Conservation (phyloP, 257 asterid species). For the Verbascum thapsus region DNA sequence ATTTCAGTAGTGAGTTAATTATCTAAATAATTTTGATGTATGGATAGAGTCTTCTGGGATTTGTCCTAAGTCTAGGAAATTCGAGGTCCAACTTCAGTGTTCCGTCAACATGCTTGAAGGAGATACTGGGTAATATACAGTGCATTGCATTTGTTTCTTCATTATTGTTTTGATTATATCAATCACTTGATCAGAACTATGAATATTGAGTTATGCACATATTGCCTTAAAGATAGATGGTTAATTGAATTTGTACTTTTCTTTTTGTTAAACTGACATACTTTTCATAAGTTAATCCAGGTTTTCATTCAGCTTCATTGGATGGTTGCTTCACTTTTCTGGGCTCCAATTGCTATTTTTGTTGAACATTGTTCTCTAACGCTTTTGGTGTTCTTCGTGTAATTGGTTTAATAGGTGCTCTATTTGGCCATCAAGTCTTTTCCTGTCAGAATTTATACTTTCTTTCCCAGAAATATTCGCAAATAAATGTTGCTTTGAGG, state of each 20-base stretch:
- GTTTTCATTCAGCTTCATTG: not conserved
- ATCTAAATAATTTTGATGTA: conserved; percentile 19
- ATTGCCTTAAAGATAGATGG: no score
- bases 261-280: not conserved
- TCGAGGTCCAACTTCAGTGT: conserved; percentile 67
- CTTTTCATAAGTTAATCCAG: not conserved
- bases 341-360: conserved; percentile 4
- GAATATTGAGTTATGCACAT: not conserved
- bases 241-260: not conserved
- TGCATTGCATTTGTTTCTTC: not conserved
- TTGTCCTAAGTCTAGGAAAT: conserved; percentile 47
- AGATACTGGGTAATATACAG: conserved; percentile 75
- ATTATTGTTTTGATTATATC: not conserved
- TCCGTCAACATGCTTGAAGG: conserved; percentile 96
- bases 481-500: conserved; percentile 90
- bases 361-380: conserved; percentile 12
- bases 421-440: conserved; percentile 95
- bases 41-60: conserved; percentile 44
- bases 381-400: conserved; percentile 14
- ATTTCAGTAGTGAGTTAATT: conserved; percentile 6
- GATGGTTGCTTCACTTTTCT: not conserved
- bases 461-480: conserved; percentile 78
- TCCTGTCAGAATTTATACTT: conserved; percentile 89
- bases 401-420: conserved; percentile 64
- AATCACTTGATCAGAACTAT: conserved; percentile 1